Percentiles rank a stretch among this genome's conserved stretches.
phyloP scores from a whole-genome alignment of 169 alveolate species.

The Eimeria brunetti region DNA sequence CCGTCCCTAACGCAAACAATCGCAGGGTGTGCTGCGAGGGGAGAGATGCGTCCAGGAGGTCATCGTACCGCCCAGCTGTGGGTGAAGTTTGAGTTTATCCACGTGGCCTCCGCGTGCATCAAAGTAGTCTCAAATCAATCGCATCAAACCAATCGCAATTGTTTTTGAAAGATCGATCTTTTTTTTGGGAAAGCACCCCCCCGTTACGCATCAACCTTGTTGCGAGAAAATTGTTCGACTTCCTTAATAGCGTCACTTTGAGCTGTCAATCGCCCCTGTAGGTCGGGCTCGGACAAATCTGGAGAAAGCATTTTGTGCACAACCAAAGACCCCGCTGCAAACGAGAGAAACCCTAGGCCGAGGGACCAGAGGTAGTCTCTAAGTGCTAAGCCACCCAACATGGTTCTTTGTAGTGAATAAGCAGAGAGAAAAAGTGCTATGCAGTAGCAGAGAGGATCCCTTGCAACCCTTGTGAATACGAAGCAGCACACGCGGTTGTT shows the following conservation, averaged over 20 bases:
- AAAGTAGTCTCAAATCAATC: constrained; percentile 36
- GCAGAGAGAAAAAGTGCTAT: background rate
- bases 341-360: constrained; percentile 58
- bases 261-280: constrained; percentile 39
- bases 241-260: constrained; percentile 77
- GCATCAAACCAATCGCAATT: constrained; percentile 61
- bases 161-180: constrained; percentile 17
- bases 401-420: background rate
- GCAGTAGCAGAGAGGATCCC: background rate
- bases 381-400: constrained; percentile 32
- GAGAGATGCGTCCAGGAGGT: constrained; percentile 35
- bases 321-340: constrained; percentile 65
- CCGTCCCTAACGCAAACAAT: background rate
- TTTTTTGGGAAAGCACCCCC: constrained; percentile 18
- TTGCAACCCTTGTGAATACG: background rate
- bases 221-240: constrained; percentile 56
- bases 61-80: constrained; percentile 63
- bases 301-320: constrained; percentile 71
- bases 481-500: background rate
- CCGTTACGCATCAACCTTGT: background rate
- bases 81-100: background rate
- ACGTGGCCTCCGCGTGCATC: background rate
- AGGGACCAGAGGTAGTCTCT: constrained; percentile 54
- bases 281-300: constrained; percentile 77
- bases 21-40: constrained; percentile 65